Evolutionary conservation across 768 basidiomycete genomes (phyloP), one percentile per base, ranked within the genome.

Genomic region (Obba rivulosa): DNA sequence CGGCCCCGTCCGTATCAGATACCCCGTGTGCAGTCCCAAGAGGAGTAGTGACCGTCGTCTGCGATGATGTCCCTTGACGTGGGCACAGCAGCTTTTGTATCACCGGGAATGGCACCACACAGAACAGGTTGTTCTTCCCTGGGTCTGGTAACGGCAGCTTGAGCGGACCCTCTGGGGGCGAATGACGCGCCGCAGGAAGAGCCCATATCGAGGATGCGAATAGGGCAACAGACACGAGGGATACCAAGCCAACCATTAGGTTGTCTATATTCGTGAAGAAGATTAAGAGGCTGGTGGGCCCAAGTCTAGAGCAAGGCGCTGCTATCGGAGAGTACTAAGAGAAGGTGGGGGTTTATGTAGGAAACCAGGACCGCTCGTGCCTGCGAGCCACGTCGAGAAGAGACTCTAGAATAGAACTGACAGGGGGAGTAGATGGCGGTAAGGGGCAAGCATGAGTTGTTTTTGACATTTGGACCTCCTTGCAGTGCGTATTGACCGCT

Each of bases 21-120:
- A 72, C 69, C 24, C 86, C 85, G 16, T 62, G 60, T 8, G 85
- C 85, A 17, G 65, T 63, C 16, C 85, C 85, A 21, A 86, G 49
- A 16, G 73, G 68, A 1, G 85, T 87, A 3, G 50, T 46, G 21
- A 76, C 69, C 36, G 57, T 53, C 20, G 59, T 22, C 13, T 57
- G 51, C 14, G 54, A 49, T n/a, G 54, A 50, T 20, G 55, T 25
- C 44, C 28, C 28, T 25, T 63, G 60, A 14, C 66, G 63, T 23
- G 74, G 74, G 55, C 76, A 81, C 13, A 77, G 61, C 41, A 65
- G 57, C 34, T 64, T 61, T 46, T 67, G 64, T 41, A 78, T 37
- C 16, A 52, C 20, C 3, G 61, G 61, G 49, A 78, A 62, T 18
- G 75, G 73, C 23, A 78, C 52, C 35, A 70, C 64, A 66, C 79